A percentile compares a stretch with the other conserved stretches of the same genome.
These are phyloP conservation scores for Fraxinus anomala DNA, from an alignment of 257 asterid genomes.

Conservation along the genomic window DNA sequence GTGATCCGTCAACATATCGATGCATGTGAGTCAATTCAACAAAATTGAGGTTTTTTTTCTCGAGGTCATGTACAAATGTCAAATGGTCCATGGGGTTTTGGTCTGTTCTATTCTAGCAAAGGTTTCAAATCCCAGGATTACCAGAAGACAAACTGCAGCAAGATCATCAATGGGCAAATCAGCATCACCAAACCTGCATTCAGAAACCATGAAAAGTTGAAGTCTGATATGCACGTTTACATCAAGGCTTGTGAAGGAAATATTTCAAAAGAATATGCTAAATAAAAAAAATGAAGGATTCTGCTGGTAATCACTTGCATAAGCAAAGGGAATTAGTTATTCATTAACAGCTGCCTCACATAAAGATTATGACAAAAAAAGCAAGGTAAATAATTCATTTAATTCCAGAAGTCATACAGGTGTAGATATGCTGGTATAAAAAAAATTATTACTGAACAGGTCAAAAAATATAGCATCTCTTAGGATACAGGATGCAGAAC, in stretches of 20 bases:
- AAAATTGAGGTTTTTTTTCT: not conserved
- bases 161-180: slow-evolving; percentile 95
- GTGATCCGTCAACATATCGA: slow-evolving; percentile 23
- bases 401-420: not conserved
- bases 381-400: slow-evolving; percentile 12
- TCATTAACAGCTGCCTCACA: not conserved
- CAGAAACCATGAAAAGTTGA: slow-evolving; percentile 15
- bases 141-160: slow-evolving; percentile 95
- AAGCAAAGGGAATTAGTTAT: not conserved
- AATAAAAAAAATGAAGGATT: not conserved
- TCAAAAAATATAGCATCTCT: not conserved
- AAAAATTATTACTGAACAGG: not conserved
- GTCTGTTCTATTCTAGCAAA: not conserved
- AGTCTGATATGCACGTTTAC: slow-evolving; percentile 10
- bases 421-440: not conserved
- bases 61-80: not conserved
- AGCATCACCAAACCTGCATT: slow-evolving; percentile 66
- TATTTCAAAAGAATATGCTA: not conserved
- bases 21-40: not conserved
- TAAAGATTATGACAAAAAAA: not conserved
- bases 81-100: not conserved
- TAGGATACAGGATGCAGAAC: not conserved
- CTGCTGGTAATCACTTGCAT: not conserved
- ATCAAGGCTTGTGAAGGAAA: slow-evolving; percentile 4
- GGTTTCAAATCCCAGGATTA: slow-evolving; percentile 24